Evolutionary conservation across 371 early-diverging fungal genomes (phyloP).

Genomic region (Circinella minor): DNA sequence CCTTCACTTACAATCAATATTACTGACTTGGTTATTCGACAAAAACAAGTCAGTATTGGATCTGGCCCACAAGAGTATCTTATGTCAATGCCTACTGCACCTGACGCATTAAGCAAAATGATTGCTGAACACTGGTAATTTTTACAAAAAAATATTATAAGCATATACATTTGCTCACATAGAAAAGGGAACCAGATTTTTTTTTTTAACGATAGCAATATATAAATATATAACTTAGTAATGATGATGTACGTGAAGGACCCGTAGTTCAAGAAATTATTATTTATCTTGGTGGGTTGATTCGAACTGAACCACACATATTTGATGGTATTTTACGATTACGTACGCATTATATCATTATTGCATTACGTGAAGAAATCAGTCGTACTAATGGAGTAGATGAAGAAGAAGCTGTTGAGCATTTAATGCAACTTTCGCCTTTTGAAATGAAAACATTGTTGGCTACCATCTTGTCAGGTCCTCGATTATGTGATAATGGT

Average conservation of each 20-base stretch:
- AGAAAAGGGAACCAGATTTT: too few species aligned
- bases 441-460: slow-evolving; percentile 81
- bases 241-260: slow-evolving; percentile 83
- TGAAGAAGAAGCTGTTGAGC: slow-evolving; percentile 83
- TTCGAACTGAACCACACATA: slow-evolving; percentile 69
- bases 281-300: slow-evolving; percentile 78
- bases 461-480: slow-evolving; percentile 76
- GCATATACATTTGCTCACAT: too few species aligned
- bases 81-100: slow-evolving; percentile 71
- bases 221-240: slow-evolving; percentile 22
- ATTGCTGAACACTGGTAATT: slow-evolving; percentile 62
- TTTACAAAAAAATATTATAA: too few species aligned
- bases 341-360: slow-evolving; percentile 82
- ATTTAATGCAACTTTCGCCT: slow-evolving; percentile 81
- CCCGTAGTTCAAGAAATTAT: slow-evolving; percentile 87
- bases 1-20: slow-evolving; percentile 80
- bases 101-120: slow-evolving; percentile 69
- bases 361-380: slow-evolving; percentile 87
- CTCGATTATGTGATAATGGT: slow-evolving; percentile 53
- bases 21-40: slow-evolving; percentile 81
- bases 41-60: slow-evolving; percentile 83
- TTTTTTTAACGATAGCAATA: not conserved
- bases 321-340: slow-evolving; percentile 87
- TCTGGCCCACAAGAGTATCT: slow-evolving; percentile 71
- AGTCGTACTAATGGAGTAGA: slow-evolving; percentile 71